Percentiles rank a stretch among this genome's conserved stretches.
Evolutionary conservation across 306 rosid species (phyloP).

Genomic region (Quercus engelmannii): DNA sequence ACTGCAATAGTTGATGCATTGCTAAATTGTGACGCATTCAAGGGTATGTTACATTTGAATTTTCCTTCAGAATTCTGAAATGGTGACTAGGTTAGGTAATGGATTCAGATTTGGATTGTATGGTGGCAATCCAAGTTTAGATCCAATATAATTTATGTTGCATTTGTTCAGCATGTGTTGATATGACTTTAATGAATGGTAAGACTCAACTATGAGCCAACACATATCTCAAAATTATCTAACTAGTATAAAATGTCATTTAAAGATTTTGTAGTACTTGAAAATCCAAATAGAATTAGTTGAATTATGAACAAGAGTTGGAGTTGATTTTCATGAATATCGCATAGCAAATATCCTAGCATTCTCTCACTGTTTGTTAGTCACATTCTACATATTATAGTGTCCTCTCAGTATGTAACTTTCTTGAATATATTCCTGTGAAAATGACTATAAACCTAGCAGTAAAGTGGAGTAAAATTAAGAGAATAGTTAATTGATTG

Average conservation of each 20-base stretch:
- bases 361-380: not conserved
- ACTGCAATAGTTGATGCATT: conserved; percentile 72
- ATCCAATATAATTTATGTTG: not conserved
- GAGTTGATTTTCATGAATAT: not conserved
- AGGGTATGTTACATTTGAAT: conserved; percentile 48
- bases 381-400: not conserved
- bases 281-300: not conserved
- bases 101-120: not conserved
- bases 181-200: not conserved
- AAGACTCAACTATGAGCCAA: not conserved
- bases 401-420: not conserved
- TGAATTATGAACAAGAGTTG: not conserved
- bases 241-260: no score
- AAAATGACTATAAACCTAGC: not conserved
- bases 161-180: not conserved
- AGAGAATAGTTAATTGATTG: no score
- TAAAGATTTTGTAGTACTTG: not conserved
- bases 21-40: conserved; percentile 59
- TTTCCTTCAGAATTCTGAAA: not conserved
- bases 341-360: not conserved
- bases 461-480: no score
- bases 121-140: not conserved
- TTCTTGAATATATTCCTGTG: not conserved
- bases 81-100: not conserved
- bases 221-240: not conserved